phyloP scores from a whole-genome alignment of 1,284 basidiomycete genomes.

The Mrakiaceae sp. region DNA sequence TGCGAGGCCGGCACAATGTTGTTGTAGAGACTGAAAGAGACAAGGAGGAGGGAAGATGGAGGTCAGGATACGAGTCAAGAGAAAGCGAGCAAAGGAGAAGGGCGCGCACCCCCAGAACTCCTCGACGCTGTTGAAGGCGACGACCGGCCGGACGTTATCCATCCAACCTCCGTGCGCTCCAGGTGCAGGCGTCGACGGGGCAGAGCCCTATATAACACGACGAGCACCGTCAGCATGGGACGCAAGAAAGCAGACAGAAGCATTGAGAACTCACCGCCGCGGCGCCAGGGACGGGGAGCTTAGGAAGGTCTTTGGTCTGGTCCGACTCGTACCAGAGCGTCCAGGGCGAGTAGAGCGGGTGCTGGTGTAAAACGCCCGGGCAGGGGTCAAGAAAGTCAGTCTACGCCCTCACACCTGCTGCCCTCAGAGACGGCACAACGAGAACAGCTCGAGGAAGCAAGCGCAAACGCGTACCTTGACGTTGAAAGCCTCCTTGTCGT shows the following conservation, averaged over 20 bases:
- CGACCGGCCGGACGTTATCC: conserved; percentile 91
- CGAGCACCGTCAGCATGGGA: not conserved
- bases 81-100: conserved; percentile 1
- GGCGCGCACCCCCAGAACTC: conserved; percentile 84
- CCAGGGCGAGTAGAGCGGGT: conserved; percentile 87
- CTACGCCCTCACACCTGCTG: not conserved
- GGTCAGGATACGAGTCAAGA: not conserved
- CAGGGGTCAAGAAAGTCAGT: not conserved
- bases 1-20: conserved; percentile 95
- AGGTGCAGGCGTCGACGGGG: conserved; percentile 18
- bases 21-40: conserved; percentile 67
- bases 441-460: not conserved
- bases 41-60: not conserved
- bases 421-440: not conserved
- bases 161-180: conserved; percentile 69
- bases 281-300: conserved; percentile 45
- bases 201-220: not conserved
- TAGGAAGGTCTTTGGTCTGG: conserved; percentile 70
- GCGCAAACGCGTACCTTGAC: conserved; percentile 54
- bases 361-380: conserved; percentile 40
- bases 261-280: conserved; percentile 41
- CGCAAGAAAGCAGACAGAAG: not conserved
- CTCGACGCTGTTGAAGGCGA: conserved; percentile 86
- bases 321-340: conserved; percentile 96
- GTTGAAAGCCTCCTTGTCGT: conserved; percentile 76